Evolutionary conservation across 1,284 basidiomycete species (phyloP), one percentile per base, ranked within the genome.

Genomic region (Ceratorhiza oryzae-sativae): DNA sequence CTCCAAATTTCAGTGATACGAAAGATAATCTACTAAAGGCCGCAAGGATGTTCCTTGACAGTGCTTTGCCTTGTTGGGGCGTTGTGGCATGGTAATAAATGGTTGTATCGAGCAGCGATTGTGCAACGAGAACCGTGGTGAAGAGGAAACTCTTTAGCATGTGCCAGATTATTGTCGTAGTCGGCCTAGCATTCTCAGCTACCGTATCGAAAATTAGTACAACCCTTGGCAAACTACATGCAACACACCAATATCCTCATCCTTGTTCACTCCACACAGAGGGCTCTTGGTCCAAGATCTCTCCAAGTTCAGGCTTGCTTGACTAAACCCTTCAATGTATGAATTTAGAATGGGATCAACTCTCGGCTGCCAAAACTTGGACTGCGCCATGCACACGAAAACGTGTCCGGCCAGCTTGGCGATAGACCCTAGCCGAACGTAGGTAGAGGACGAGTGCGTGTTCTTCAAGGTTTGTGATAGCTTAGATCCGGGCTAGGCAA

Each of bases 101-200:
- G 51, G 60, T 42, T 3, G 48, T 46, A 27, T 60, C 49, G 3
- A 75, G 48, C 25, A 72, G 61, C 2, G 74, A 72, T 55, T 74
- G 74, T 1, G 49, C 41, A 27, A 71, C 49, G 13, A 74, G 45
- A 13, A 75, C 65, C 3, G 63, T 65, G 27, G 73, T 62, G 60
- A 75, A 75, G 25, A 75, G 27, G n/a, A 74, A 42, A 36, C 46
- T 62, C 46, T 75, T 75, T 25, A 75, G 56, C 34, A 71, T 67
- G 23, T 72, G 27, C 74, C 74, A 75, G 39, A 75, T 41, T 9
- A n/a, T 20, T 34, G 61, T 71, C n/a, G 67, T 45, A 10, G 55
- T 70, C 15, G 55, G 59, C 32, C 41, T 55, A 25, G 65, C 46
- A 9, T 48, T n/a, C 10, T 39, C 27, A 41, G 56, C 73, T 72